phyloP scores from a whole-genome alignment of 805 yeast genomes.

The Barnettozyma sp. region DNA sequence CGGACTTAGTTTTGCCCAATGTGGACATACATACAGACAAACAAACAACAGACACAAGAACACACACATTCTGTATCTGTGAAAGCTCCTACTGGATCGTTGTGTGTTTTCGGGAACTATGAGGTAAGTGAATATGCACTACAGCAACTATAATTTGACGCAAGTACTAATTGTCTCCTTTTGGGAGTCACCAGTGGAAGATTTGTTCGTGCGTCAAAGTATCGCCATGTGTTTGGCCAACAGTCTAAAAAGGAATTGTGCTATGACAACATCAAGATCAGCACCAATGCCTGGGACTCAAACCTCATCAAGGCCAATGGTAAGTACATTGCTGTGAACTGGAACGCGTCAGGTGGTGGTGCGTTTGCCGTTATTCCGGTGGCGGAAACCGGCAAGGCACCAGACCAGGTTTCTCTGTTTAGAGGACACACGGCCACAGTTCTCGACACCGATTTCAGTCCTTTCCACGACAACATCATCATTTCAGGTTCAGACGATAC shows the following conservation, averaged over 20 bases:
- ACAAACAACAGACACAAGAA: too few species aligned
- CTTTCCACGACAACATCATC: conserved; percentile 69
- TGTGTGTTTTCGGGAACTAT: too few species aligned
- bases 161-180: too few species aligned
- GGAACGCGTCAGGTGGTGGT: conserved; percentile 97
- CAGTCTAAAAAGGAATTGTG: conserved; percentile 48
- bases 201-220: conserved; percentile 94
- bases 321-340: conserved; percentile 75
- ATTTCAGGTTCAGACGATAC: conserved; percentile 82
- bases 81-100: too few species aligned
- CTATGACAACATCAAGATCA: conserved; percentile 50
- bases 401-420: conserved; percentile 87
- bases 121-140: too few species aligned
- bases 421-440: conserved; percentile 96
- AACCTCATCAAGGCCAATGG: conserved; percentile 85
- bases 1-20: conserved; percentile 1
- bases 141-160: too few species aligned
- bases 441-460: conserved; percentile 92
- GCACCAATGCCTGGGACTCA: conserved; percentile 95
- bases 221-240: conserved; percentile 94
- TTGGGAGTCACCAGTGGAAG: conserved; percentile 72
- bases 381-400: conserved; percentile 81
- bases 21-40: too few species aligned
- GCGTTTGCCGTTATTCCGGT: conserved; percentile 93
- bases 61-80: too few species aligned